Conservation (phyloP, 768 basidiomycete species). For the Serpula lacrymans region DNA sequence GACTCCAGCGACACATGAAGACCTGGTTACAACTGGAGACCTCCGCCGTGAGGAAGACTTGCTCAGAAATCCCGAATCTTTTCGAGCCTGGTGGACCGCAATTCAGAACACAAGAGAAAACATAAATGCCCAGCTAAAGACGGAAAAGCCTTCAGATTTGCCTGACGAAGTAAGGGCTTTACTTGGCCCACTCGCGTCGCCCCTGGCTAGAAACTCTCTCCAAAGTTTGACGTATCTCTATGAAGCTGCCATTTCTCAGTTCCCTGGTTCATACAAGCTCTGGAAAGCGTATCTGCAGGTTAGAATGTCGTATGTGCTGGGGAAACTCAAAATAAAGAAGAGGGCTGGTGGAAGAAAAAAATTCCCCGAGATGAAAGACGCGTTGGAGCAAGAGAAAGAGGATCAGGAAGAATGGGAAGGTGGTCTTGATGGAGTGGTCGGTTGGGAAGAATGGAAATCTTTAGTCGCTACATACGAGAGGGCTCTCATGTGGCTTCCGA, state of each 20-base stretch:
- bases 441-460: conserved; percentile 93
- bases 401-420: conserved; percentile 83
- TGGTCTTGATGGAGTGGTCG: conserved; percentile 83
- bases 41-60: conserved; percentile 92
- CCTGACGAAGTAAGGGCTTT: conserved; percentile 51
- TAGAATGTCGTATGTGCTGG: conserved; percentile 84
- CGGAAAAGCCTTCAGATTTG: conserved; percentile 42
- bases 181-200: conserved; percentile 77
- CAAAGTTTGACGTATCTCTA: conserved; percentile 91
- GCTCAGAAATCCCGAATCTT: conserved; percentile 84
- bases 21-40: conserved; percentile 72
- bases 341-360: conserved; percentile 87
- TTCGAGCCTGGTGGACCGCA: conserved; percentile 91
- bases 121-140: conserved; percentile 52
- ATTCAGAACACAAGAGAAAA: conserved; percentile 73
- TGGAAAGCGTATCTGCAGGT: conserved; percentile 92
- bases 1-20: conserved; percentile 71
- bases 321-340: conserved; percentile 68
- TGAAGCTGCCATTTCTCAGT: conserved; percentile 84
- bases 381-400: conserved; percentile 79
- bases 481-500: conserved; percentile 91
- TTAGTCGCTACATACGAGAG: conserved; percentile 89
- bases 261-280: conserved; percentile 88
- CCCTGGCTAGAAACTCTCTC: conserved; percentile 67
- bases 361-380: conserved; percentile 86